phyloP scores from a whole-genome alignment of 1,284 basidiomycete genomes.

The Apiotrichum porosum region DNA sequence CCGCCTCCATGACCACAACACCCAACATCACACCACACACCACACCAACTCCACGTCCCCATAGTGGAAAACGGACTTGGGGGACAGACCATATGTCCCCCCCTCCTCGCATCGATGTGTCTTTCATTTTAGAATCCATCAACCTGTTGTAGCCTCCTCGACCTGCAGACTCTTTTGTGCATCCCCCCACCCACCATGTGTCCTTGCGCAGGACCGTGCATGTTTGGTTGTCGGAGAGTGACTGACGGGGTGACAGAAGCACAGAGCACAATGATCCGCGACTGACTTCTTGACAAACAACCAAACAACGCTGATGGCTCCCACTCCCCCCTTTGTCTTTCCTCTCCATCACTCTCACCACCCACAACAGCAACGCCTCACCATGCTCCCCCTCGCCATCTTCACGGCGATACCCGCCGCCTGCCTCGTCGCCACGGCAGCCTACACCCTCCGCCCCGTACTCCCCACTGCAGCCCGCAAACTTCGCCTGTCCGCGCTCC shows the following conservation, averaged over 20 bases:
- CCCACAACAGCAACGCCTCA: conserved; percentile 10
- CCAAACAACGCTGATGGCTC: not conserved
- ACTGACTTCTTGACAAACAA: not conserved
- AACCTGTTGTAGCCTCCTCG: not conserved
- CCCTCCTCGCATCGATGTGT: not conserved
- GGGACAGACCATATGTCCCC: not conserved
- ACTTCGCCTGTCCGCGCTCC: conserved; percentile 1
- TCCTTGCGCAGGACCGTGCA: too few species aligned
- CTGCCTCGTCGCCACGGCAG: conserved; percentile 18
- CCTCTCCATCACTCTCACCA: conserved; percentile 4
- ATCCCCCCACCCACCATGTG: not conserved
- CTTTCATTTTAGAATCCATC: not conserved
- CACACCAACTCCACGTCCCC: not conserved
- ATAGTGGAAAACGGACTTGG: not conserved
- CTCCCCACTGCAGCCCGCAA: conserved; percentile 16
- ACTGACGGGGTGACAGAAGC: too few species aligned
- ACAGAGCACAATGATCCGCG: too few species aligned
- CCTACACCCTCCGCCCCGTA: conserved; percentile 26
- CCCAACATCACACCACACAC: not conserved
- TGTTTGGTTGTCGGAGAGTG: too few species aligned
- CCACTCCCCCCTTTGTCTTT: not conserved
- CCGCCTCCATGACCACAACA: not conserved
- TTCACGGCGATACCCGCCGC: conserved; percentile 17
- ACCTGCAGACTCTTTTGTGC: not conserved
- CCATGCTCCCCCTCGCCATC: conserved; percentile 21